Evolutionary conservation across 176 grass and related monocot genomes (phyloP).

Genomic region (Hyparrhenia diplandra): DNA sequence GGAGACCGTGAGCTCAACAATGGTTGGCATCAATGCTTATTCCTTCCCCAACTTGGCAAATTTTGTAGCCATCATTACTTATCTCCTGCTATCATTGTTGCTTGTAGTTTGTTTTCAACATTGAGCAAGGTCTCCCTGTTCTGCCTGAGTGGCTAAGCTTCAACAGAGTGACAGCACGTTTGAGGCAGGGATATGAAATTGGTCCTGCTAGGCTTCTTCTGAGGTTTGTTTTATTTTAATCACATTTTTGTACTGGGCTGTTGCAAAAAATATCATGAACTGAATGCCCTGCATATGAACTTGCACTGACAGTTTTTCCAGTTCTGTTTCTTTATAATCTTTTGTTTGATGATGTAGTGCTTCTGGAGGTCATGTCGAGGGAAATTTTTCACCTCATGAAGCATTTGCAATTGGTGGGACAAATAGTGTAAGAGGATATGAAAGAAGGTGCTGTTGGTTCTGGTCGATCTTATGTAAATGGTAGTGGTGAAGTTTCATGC

Average conservation of each 20-base stretch:
- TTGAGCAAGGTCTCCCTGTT: slow-evolving; percentile 86
- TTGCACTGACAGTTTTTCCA: neutral
- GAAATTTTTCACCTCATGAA: slow-evolving; percentile 89
- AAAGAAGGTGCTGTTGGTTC: slow-evolving; percentile 86
- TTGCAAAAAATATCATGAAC: neutral
- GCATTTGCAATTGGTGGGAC: slow-evolving; percentile 95
- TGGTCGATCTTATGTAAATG: slow-evolving; percentile 71
- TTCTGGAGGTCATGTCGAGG: slow-evolving; percentile 78
- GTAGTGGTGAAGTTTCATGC: slow-evolving; percentile 85
- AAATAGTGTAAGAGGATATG: slow-evolving; percentile 96
- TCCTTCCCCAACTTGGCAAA: neutral
- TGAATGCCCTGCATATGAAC: slow-evolving; percentile 8
- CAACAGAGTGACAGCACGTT: slow-evolving; percentile 71
- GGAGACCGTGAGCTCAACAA: slow-evolving; percentile 73
- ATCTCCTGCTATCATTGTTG: slow-evolving; percentile 17
- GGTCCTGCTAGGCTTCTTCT: slow-evolving; percentile 77
- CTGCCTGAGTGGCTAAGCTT: slow-evolving; percentile 86
- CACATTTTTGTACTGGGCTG: neutral
- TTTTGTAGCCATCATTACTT: neutral
- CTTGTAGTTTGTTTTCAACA: slow-evolving; percentile 80
- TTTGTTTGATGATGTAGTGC: slow-evolving; percentile 56
- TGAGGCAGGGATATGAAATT: slow-evolving; percentile 68
- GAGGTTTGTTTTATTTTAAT: slow-evolving; percentile 56
- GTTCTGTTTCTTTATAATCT: slow-evolving; percentile 7
- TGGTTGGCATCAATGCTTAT: slow-evolving; percentile 47